A percentile compares a stretch with the other conserved stretches of the same genome.
These are phyloP conservation scores for Exophiala dermatitidis DNA, from an alignment of 2,329 filamentous ascomycete genomes.

Conservation along the genomic window DNA sequence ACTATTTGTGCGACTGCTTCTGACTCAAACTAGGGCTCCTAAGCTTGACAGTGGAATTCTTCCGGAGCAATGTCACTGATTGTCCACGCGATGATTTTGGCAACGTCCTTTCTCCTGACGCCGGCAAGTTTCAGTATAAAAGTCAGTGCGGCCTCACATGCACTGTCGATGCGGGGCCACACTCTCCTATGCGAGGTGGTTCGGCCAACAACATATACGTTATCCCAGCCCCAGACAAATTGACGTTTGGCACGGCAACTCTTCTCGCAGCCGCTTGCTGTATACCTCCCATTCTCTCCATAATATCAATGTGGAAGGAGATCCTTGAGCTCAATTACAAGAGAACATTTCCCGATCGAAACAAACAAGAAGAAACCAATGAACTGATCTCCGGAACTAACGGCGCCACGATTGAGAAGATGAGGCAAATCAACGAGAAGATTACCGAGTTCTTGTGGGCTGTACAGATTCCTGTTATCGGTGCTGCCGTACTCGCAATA, in stretches of 20 bases:
- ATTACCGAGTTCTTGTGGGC: constrained; percentile 34
- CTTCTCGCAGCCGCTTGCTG: constrained; percentile 59
- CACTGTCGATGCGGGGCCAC: constrained; percentile 41
- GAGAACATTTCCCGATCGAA: neutral
- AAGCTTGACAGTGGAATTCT: constrained; percentile 59
- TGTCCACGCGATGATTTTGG: constrained; percentile 41
- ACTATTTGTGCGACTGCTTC: neutral
- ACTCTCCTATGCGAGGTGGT: constrained; percentile 49
- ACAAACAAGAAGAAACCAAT: neutral
- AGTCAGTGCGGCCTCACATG: constrained; percentile 46
- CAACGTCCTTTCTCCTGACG: constrained; percentile 32
- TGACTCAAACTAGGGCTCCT: constrained; percentile 43
- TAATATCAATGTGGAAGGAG: constrained; percentile 57
- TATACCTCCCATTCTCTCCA: constrained; percentile 55
- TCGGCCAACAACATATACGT: constrained; percentile 57
- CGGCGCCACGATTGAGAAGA: constrained; percentile 42
- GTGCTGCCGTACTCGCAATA: constrained; percentile 52
- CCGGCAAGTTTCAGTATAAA: constrained; percentile 42
- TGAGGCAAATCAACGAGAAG: constrained; percentile 36
- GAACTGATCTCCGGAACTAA: neutral
- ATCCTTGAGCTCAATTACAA: constrained; percentile 58
- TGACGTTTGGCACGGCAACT: constrained; percentile 55
- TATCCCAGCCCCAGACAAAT: constrained; percentile 49
- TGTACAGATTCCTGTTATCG: constrained; percentile 55
- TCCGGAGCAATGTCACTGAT: constrained; percentile 41